Conservation (phyloP, 305 asterid species). For the Fraxinus sp. region DNA sequence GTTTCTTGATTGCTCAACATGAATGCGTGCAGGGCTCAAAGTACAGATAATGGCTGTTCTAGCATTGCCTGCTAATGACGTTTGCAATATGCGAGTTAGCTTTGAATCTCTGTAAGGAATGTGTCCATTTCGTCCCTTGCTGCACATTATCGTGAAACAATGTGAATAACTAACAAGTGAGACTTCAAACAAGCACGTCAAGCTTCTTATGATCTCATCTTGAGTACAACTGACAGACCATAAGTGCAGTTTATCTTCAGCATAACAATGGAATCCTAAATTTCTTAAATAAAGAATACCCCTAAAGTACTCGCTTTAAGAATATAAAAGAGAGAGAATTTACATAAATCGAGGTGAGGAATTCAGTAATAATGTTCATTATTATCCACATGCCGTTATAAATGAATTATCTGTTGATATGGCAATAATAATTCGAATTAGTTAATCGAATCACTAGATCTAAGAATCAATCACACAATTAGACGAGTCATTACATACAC, state of each 20-base stretch:
- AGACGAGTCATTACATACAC: background rate
- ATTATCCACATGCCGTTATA: background rate
- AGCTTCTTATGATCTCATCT: background rate
- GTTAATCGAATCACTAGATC: background rate
- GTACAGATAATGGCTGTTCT: conserved; percentile 94
- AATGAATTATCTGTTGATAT: background rate
- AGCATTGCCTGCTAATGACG: conserved; percentile 86
- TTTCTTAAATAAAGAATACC: background rate
- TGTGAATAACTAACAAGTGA: background rate
- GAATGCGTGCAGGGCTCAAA: conserved; percentile 86
- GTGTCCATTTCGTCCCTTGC: conserved; percentile 87
- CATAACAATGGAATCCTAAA: background rate
- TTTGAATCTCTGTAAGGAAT: conserved; percentile 92
- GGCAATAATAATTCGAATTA: background rate
- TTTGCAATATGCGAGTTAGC: conserved; percentile 88
- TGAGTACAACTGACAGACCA: background rate
- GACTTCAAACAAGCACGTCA: background rate
- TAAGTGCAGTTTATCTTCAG: background rate
- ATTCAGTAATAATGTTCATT: background rate
- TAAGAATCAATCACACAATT: background rate
- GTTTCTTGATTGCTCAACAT: conserved; percentile 93
- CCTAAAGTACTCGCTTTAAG: background rate
- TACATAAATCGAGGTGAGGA: background rate
- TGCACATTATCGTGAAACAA: conserved; percentile 31
- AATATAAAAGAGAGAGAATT: background rate